Evolutionary conservation across 23 red algal genomes (phyloP).

Genomic region (Agarophyton chilense): DNA sequence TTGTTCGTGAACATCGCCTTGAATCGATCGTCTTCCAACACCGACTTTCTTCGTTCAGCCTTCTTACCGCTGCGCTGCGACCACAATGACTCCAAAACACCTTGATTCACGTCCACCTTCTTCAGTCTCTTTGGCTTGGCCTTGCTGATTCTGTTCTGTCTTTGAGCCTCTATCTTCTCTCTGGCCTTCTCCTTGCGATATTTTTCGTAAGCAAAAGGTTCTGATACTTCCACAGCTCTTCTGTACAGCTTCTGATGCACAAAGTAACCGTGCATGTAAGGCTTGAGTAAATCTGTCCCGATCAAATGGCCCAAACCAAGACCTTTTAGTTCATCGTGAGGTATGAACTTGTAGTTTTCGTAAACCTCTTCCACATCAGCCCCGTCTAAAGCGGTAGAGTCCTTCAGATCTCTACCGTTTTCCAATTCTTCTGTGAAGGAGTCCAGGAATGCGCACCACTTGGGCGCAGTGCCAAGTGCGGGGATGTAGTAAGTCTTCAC

Average conservation of each 20-base stretch:
- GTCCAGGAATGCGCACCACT: slow-evolving; percentile 97
- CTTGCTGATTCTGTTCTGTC: slow-evolving; percentile 76
- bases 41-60: slow-evolving; percentile 8
- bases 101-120: slow-evolving; percentile 68
- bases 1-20: slow-evolving; percentile 75
- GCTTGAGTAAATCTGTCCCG: slow-evolving; percentile 70
- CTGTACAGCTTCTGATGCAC: slow-evolving; percentile 86
- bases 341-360: slow-evolving; percentile 95
- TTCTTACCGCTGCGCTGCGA: slow-evolving; percentile 42
- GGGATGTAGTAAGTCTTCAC: slow-evolving; percentile 95
- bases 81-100: slow-evolving; percentile 31
- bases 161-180: slow-evolving; percentile 74
- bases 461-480: slow-evolving; percentile 82
- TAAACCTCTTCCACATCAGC: slow-evolving; percentile 74
- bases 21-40: slow-evolving; percentile 85
- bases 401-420: neutral
- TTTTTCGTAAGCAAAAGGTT: slow-evolving; percentile 92
- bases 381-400: neutral
- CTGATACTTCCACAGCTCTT: slow-evolving; percentile 71
- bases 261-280: slow-evolving; percentile 97
- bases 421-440: slow-evolving; percentile 95
- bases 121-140: slow-evolving; percentile 22
- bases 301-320: slow-evolving; percentile 76
- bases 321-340: slow-evolving; percentile 67
- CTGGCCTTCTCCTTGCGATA: slow-evolving; percentile 76